Evolutionary conservation across 164 flowering plant genomes (phyloP).

Genomic region (Annona cherimola): DNA sequence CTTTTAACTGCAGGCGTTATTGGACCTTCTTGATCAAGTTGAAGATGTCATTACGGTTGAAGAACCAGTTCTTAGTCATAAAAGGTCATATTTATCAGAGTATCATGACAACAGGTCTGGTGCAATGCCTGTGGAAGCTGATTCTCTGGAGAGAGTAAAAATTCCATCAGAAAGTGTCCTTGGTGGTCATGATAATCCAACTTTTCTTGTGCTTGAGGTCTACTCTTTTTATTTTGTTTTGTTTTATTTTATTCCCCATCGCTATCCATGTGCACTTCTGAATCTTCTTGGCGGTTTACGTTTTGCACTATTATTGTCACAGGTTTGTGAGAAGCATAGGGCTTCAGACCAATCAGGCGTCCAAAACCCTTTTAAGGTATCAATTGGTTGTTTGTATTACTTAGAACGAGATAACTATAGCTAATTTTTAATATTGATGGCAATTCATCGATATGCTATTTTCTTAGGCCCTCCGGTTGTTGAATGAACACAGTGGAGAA

Average conservation of each 20-base stretch:
- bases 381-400: not conserved
- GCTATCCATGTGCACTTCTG: not conserved
- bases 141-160: slow-evolving; percentile 12
- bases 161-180: slow-evolving; percentile 12
- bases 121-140: slow-evolving; percentile 12
- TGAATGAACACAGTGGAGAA: slow-evolving; percentile 77
- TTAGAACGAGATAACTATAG: not conserved
- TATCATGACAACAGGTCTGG: slow-evolving; percentile 12
- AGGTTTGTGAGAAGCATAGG: slow-evolving; percentile 77
- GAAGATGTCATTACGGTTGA: slow-evolving; percentile 83
- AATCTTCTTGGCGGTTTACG: not conserved
- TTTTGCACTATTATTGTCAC: slow-evolving; percentile 11
- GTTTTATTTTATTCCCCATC: no score
- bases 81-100: slow-evolving; percentile 12
- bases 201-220: slow-evolving; percentile 89
- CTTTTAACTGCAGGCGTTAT: slow-evolving; percentile 56
- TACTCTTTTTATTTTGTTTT: slow-evolving; percentile 9
- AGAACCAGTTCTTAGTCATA: slow-evolving; percentile 26
- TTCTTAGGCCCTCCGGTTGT: slow-evolving; percentile 70
- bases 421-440: not conserved
- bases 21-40: slow-evolving; percentile 94
- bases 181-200: slow-evolving; percentile 16
- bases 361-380: slow-evolving; percentile 53
- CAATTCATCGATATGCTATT: slow-evolving; percentile 4
- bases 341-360: slow-evolving; percentile 28